These are phyloP conservation scores for Moesziomyces antarcticus DNA, from an alignment of 1,284 basidiomycete species.

Conservation along the genomic window DNA sequence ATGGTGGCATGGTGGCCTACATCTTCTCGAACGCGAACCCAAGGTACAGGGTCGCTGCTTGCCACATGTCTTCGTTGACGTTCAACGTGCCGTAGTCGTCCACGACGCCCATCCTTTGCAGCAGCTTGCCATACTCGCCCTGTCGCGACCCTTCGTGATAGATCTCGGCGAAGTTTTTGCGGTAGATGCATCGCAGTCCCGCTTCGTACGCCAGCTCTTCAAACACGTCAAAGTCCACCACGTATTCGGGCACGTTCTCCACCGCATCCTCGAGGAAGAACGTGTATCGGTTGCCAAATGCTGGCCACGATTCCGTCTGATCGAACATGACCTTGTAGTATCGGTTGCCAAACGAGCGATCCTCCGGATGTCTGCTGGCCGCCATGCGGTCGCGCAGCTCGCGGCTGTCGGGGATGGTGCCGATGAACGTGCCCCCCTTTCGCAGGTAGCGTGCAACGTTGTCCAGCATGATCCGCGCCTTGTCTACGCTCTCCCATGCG, in stretches of 20 bases:
- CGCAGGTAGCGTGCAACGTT: conserved; percentile 87
- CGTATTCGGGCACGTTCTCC: conserved; percentile 89
- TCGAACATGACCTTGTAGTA: conserved; percentile 91
- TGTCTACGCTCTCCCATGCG: conserved; percentile 88
- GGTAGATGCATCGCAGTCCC: conserved; percentile 79
- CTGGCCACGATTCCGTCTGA: conserved; percentile 70
- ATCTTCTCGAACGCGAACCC: conserved; percentile 65
- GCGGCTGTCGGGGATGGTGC: conserved; percentile 85
- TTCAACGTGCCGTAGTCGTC: conserved; percentile 36
- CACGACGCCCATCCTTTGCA: conserved; percentile 54
- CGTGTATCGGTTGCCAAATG: conserved; percentile 86
- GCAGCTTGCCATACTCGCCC: conserved; percentile 35
- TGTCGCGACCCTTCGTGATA: conserved; percentile 47
- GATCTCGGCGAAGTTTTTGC: conserved; percentile 76
- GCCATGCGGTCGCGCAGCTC: conserved; percentile 76
- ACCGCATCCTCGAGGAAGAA: conserved; percentile 96
- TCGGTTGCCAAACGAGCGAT: conserved; percentile 82
- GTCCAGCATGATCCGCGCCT: conserved; percentile 89
- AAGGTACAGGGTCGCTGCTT: conserved; percentile 59
- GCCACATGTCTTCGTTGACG: conserved; percentile 62
- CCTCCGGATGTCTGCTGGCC: conserved; percentile 75
- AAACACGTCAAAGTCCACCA: conserved; percentile 94
- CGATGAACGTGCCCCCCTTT: conserved; percentile 87
- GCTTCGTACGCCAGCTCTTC: conserved; percentile 84
- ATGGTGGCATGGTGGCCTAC: neutral